Evolutionary conservation across 345 rosid genomes (phyloP), one percentile per base, ranked within the genome.

Genomic region (Firmiana major): DNA sequence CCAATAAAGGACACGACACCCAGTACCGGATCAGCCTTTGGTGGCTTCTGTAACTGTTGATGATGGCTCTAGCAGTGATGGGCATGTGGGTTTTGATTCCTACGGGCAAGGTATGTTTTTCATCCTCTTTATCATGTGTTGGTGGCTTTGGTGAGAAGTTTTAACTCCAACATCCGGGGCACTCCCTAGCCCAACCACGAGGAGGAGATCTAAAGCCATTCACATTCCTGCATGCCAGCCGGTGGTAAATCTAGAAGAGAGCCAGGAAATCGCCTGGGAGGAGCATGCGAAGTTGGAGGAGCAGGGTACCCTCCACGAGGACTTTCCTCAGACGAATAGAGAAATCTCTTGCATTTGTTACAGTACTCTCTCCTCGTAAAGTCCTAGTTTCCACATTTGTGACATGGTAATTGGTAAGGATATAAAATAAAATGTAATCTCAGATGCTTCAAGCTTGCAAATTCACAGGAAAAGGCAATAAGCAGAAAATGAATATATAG

Each of bases 291-390:
- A 49, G 83, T 86, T 3, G 80, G 86, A 36, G 87, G 89, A 53
- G 77, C 89, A 28, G 87, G 87, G 81, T 86, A 86, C 49, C 82
- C 91, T 81, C 92, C 83, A 73, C 90, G n/a, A 57, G 91, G 94
- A 86, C 90, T 91, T 42, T 84, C 88, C 19, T 64, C 87, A 53
- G 86, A 84, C 69, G 86, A 85, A 73, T 80, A 63, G 58, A 97
- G 94, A 75, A 80, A 86, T 80, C 84, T 89, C 85, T 86, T 86
- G 92, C 98, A 93, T 77, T 88, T 89, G 87, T 87, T 84, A 75
- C 97, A 92, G 78, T 21, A 67, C 76, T 89, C 97, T n/a, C n/a
- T 88, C 82, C 97, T 87, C 3, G 97, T 93, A 88, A 95, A 95
- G 85, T 93, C 93, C 81, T 93, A 83, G 88, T 93, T 89, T 77